Evolutionary conservation across 768 basidiomycete species (phyloP), one percentile per base, ranked within the genome.

Genomic region (Auricularia heimuer): DNA sequence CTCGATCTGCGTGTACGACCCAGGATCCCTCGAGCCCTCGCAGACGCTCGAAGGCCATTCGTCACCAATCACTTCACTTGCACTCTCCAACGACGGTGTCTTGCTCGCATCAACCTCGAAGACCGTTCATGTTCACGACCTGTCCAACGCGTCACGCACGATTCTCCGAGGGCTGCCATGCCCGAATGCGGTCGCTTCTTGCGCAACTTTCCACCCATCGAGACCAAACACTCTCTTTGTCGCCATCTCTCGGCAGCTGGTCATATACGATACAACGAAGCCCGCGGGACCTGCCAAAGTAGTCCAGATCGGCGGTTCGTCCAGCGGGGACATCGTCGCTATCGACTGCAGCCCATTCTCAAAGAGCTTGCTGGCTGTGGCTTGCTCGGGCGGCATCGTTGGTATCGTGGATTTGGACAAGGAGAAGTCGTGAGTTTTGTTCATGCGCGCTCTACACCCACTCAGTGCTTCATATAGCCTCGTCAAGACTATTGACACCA

Each of bases 271-370:
- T 68, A 82, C 81, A 2, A 81, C 79, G 35, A 81, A 82, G 12
- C 82, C 85, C 8, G 82, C 83, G 24, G 75, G 76, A 4, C 85
- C 88, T 10, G 62, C 78, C 34, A 89, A 85, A 72, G 75, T 74
- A 0, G 74, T 90, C 44, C 66, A 77, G 1, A 69, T 89, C 64
- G 77, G 74, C 10, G 83, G 83, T 29, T 70, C 68, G 54, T 68
- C 74, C 18, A 69, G 74, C 0, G 85, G 84, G 7, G 73, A 81
- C n/a, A 80, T 90, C 29, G 73, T 82, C 3, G 81, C 80, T 12
- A 72, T 90, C 8, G 78, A 83, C 6, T 84, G 82, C 67, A 89
- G 88, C 67, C 88, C 89, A 6, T 90, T 89, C 73, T 90, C 88
- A 75, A 90, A 86, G 76, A 86, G 85, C 2, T 75, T 91, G 39